Conservation (phyloP, 108 stramenopile genomes). For the Cyclotella choctawhatcheeana region DNA sequence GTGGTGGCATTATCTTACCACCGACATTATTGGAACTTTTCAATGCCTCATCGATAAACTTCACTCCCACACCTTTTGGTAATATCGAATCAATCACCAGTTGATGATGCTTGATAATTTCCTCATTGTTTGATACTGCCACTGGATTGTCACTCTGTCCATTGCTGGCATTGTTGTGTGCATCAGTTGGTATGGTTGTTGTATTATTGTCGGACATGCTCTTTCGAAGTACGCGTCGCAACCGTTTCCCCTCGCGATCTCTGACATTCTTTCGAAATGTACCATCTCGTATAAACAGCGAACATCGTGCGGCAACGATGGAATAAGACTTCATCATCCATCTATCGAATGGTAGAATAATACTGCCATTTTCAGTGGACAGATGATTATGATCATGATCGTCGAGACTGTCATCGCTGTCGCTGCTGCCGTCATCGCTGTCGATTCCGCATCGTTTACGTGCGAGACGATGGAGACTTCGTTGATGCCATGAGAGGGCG, state of each 20-base stretch:
- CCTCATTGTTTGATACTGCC: slow-evolving; percentile 4
- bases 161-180: no score
- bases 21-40: neutral
- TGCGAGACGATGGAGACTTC: slow-evolving; percentile 19
- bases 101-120: slow-evolving; percentile 30
- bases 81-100: slow-evolving; percentile 39
- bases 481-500: slow-evolving; percentile 30
- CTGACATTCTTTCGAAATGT: slow-evolving; percentile 9
- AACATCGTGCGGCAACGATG: slow-evolving; percentile 36
- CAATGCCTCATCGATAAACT: slow-evolving; percentile 43
- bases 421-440: slow-evolving; percentile 34
- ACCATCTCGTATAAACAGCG: slow-evolving; percentile 6
- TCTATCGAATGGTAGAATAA: neutral
- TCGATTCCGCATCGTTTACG: slow-evolving; percentile 36
- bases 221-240: slow-evolving; percentile 34
- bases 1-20: slow-evolving; percentile 3
- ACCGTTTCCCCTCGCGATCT: slow-evolving; percentile 28
- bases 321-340: slow-evolving; percentile 41
- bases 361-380: neutral
- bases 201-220: slow-evolving; percentile 22
- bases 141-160: no score
- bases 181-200: neutral
- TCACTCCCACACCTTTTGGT: slow-evolving; percentile 44
- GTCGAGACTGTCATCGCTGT: slow-evolving; percentile 4
- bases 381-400: slow-evolving; percentile 11